Base-by-base conservation (phyloP, 805 yeast species). In the Yamadazyma sp. region DNA sequence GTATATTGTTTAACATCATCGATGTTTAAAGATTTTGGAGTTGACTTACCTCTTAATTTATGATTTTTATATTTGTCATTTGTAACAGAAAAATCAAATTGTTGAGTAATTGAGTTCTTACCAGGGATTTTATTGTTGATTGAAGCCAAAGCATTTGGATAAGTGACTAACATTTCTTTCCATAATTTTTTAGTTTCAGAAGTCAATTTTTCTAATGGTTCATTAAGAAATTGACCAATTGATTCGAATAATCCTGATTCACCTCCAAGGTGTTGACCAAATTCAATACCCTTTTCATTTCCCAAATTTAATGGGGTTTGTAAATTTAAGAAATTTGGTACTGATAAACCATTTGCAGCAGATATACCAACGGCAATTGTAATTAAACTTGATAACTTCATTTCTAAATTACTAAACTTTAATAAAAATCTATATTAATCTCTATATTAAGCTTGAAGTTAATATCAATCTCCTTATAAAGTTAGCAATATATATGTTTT, bases 1-100 rank as follows among this genome's bases (percentile, higher is more conserved):
- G 89, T 71, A 56, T 76, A 81, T 60, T 87, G 96, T 53, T 82
- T 78, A 32, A 86, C 95, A 5, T 70, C 60, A 63, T 91, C 97
- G 38, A 89, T 64, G 12, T 94, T 95, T 47, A 89, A 73, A 24
- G 63, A 68, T 43, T 71, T 68, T 10, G 95, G 95, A 44, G 74
- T 64, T 21, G 70, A 55, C 50, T 66, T 67, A 48, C 78, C 76
- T 54, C 91, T 77, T 60, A 84, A 66, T 42, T 73, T 62, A 58
- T 82, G 71, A 49, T 69, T 62, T 10, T 69, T 65, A 32, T 67
- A 58, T 47, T 65, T 64, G 18, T 49, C 58, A 44, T 59, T 62
- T 38, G 55, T 35, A 26, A 65, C 67, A 36, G 56, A 60, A 49
- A 50, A 61, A 47, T 65, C 70, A 38, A 56, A 65, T 13, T 39